Evolutionary conservation across 2,329 filamentous ascomycete genomes (phyloP).

Genomic region (Trichoderma polysporum): DNA sequence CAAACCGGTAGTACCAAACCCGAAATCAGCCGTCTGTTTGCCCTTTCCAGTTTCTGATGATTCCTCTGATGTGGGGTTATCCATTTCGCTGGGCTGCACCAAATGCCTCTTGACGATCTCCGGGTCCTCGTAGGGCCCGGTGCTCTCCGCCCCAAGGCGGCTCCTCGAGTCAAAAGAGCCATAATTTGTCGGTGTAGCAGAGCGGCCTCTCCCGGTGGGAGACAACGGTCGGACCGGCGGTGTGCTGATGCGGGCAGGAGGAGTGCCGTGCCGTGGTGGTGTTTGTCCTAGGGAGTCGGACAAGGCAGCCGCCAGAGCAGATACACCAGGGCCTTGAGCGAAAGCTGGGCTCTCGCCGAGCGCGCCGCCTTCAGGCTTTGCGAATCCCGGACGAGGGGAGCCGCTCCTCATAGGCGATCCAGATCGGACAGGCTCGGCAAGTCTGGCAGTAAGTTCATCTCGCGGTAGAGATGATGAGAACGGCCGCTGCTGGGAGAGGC

Average conservation of each 20-base stretch:
- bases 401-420: conserved; percentile 39
- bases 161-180: conserved; percentile 78
- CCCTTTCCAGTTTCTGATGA: conserved; percentile 52
- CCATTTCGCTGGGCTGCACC: conserved; percentile 63
- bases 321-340: conserved; percentile 75
- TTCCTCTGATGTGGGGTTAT: conserved; percentile 47
- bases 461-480: conserved; percentile 55
- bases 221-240: conserved; percentile 45
- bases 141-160: conserved; percentile 45
- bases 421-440: conserved; percentile 56
- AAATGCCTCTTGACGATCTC: conserved; percentile 89
- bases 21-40: conserved; percentile 48
- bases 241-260: conserved; percentile 58
- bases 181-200: conserved; percentile 68
- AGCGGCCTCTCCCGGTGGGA: conserved; percentile 40
- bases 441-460: conserved; percentile 59
- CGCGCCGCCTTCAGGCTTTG: conserved; percentile 45
- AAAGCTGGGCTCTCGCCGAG: conserved; percentile 65
- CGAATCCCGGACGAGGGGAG: conserved; percentile 33
- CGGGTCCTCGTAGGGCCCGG: conserved; percentile 76
- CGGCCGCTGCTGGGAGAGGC: conserved; percentile 42
- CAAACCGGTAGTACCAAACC: conserved; percentile 33
- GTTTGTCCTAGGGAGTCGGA: conserved; percentile 70
- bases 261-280: conserved; percentile 68
- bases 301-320: conserved; percentile 84